phyloP scores from a whole-genome alignment of 306 rosid genomes.

The Vigna trinervia region DNA sequence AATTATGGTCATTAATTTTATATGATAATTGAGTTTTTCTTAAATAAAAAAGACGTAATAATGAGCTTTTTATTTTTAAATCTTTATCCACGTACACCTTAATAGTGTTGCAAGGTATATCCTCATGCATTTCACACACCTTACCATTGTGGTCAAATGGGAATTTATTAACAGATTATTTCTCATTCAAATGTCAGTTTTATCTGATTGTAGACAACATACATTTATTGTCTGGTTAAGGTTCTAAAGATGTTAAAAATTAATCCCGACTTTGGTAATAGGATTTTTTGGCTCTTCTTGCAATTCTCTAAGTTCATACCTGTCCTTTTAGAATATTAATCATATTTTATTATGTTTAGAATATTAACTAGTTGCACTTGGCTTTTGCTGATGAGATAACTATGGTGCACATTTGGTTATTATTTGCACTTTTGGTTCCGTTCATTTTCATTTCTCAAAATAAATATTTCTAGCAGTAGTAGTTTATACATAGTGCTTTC shows the following conservation, averaged over 20 bases:
- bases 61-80: too few relatives aligned
- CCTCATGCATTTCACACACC: too few relatives aligned
- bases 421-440: neutral
- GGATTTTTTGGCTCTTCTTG: conserved; percentile 8
- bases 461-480: neutral
- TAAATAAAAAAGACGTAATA: too few relatives aligned
- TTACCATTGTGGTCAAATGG: too few relatives aligned
- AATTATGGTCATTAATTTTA: neutral
- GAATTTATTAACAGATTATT: neutral
- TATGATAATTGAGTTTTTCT: conserved; percentile 1
- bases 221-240: neutral
- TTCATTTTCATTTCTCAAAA: neutral
- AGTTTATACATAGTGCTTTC: neutral
- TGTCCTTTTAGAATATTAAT: neutral
- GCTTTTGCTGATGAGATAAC: neutral
- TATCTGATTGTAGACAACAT: conserved; percentile 7
- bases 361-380: neutral
- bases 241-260: neutral
- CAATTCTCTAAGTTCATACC: neutral
- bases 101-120: too few relatives aligned
- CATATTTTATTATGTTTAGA: too few relatives aligned
- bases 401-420: neutral
- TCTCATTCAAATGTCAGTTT: neutral
- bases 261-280: neutral
- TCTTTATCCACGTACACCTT: neutral